Conservation (phyloP, 139 green algal species). For the Yamagishiella unicocca region DNA sequence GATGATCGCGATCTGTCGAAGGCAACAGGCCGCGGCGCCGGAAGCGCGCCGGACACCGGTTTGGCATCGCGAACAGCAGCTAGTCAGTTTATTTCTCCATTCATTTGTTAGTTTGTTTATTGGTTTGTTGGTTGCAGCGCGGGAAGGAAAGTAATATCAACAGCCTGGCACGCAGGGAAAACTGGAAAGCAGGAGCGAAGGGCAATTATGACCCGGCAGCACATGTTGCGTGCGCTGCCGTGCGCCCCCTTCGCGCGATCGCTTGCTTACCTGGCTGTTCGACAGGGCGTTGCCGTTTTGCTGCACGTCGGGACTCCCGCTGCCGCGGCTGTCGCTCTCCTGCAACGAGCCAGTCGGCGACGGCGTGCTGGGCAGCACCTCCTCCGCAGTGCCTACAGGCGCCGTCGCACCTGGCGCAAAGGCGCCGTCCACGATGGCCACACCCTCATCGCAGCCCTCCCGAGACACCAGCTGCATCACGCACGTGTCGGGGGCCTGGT, state of each 20-base stretch:
- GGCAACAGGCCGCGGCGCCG: neutral
- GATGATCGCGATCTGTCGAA: slow-evolving; percentile 36
- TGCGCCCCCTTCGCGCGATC: neutral
- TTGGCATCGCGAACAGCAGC: no score
- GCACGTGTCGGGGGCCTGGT: slow-evolving; percentile 32
- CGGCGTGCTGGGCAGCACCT: neutral
- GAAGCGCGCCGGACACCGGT: no score
- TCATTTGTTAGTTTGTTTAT: no score
- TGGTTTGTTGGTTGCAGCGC: neutral
- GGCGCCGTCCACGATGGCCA: neutral
- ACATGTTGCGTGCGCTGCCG: neutral
- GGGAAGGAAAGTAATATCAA: neutral
- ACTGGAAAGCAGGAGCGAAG: neutral
- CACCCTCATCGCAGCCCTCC: neutral
- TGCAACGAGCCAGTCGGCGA: neutral
- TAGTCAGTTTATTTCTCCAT: no score
- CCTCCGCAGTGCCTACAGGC: neutral
- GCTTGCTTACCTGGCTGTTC: neutral
- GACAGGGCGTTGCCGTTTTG: neutral
- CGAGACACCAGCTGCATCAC: slow-evolving; percentile 9
- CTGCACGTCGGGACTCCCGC: neutral
- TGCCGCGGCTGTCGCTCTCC: neutral
- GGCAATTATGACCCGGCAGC: neutral
- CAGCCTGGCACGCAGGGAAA: neutral
- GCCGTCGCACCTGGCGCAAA: no score